Evolutionary conservation across 345 rosid genomes (phyloP).

Genomic region (Toxicodendron radicans): DNA sequence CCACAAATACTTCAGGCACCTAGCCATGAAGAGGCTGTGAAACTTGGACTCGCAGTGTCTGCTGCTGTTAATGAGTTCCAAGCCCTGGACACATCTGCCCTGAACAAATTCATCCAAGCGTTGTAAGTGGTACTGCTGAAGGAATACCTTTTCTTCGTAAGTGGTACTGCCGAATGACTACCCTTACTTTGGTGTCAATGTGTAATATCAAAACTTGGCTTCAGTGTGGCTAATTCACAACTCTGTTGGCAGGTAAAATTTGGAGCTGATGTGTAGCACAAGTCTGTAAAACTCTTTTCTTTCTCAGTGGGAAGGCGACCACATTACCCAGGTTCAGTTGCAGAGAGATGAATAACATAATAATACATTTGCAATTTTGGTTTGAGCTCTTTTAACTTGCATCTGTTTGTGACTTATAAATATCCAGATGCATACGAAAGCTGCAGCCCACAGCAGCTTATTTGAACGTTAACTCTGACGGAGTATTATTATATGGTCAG

Average conservation of each 20-base stretch:
- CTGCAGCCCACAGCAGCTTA: background rate
- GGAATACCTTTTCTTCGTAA: too few relatives aligned
- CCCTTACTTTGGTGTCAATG: background rate
- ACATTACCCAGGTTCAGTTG: background rate
- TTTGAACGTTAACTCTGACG: too few relatives aligned
- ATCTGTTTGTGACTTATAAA: background rate
- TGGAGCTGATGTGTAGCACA: constrained; percentile 2
- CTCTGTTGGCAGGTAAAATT: background rate
- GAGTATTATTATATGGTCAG: background rate
- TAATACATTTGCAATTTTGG: background rate
- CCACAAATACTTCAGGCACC: constrained; percentile 48
- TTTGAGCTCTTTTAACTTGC: background rate
- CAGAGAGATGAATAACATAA: background rate
- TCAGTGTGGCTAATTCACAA: background rate
- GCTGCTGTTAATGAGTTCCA: constrained; percentile 63
- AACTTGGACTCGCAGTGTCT: constrained; percentile 71
- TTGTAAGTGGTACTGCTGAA: constrained; percentile 9
- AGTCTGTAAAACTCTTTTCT: background rate
- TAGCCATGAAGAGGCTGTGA: constrained; percentile 70
- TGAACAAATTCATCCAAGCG: constrained; percentile 59
- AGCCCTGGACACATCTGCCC: constrained; percentile 79
- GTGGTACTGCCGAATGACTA: background rate
- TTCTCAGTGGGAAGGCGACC: background rate
- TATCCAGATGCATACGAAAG: background rate
- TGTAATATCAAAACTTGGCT: background rate